phyloP scores from a whole-genome alignment of 2,329 filamentous ascomycete species.

The Fusarium fujikuroi region DNA sequence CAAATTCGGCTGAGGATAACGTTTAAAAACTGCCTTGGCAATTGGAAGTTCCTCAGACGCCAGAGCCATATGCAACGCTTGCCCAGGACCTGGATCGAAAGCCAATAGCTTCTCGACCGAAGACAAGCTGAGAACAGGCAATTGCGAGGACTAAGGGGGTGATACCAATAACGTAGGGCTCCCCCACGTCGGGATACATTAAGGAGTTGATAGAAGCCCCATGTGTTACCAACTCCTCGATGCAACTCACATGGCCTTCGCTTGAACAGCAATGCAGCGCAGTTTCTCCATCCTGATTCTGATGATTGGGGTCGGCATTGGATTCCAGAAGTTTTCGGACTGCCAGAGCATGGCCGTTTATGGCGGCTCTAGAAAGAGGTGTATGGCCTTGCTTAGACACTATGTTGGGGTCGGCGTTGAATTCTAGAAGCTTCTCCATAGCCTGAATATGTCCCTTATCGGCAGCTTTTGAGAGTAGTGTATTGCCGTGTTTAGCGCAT shows the following conservation, averaged over 20 bases:
- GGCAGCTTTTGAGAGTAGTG: not conserved
- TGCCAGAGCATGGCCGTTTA: not conserved
- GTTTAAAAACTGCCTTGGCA: not conserved
- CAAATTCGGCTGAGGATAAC: not conserved
- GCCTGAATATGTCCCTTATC: not conserved
- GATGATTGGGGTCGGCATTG: not conserved
- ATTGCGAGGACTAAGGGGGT: not conserved
- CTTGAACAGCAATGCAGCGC: not conserved
- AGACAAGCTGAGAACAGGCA: not conserved
- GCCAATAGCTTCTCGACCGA: not conserved
- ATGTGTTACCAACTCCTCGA: not conserved
- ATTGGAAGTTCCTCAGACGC: not conserved
- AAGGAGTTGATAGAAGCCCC: not conserved
- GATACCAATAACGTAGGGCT: not conserved
- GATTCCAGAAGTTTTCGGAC: not conserved
- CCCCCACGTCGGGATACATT: not conserved
- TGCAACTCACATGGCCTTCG: not conserved
- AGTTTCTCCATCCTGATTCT: not conserved
- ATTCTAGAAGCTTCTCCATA: not conserved
- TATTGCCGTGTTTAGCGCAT: not conserved
- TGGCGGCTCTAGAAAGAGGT: not conserved
- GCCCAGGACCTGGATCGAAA: not conserved
- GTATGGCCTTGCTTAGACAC: not conserved
- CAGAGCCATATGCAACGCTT: not conserved
- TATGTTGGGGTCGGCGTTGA: not conserved